Conservation (phyloP, 169 alveolate genomes). For the Pseudocohnilembus persalinus region DNA sequence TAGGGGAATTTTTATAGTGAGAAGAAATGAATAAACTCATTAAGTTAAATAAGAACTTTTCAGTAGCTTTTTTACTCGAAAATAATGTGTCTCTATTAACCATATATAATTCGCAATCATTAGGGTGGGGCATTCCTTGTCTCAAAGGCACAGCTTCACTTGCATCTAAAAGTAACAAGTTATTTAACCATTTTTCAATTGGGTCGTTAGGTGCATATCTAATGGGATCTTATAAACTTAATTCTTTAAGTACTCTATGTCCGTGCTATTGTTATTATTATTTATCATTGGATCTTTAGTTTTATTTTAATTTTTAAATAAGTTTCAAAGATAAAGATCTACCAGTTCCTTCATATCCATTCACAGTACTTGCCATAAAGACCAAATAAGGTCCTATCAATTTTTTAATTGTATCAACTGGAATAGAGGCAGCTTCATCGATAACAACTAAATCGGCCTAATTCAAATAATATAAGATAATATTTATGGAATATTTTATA, state of each 20-base stretch:
- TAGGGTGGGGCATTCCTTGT: slow-evolving; percentile 91
- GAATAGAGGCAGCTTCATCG: slow-evolving; percentile 99
- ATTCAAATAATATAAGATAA: slow-evolving; percentile 44
- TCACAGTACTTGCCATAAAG: slow-evolving; percentile 97
- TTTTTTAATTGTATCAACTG: slow-evolving; percentile 95
- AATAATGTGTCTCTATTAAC: slow-evolving; percentile 98
- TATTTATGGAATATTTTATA: slow-evolving; percentile 46
- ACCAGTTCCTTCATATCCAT: slow-evolving; percentile 99
- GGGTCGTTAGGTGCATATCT: slow-evolving; percentile 97
- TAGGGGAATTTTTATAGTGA: slow-evolving; percentile 99
- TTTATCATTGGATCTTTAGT: slow-evolving; percentile 48
- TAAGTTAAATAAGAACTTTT: slow-evolving; percentile 93
- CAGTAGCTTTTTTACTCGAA: slow-evolving; percentile 96
- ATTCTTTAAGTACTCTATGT: slow-evolving; percentile 73
- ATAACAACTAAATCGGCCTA: slow-evolving; percentile 97
- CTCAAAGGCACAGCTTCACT: slow-evolving; percentile 87
- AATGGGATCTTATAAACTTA: slow-evolving; percentile 93
- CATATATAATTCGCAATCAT: slow-evolving; percentile 92
- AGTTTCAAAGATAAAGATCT: slow-evolving; percentile 97
- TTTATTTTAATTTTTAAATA: slow-evolving; percentile 88
- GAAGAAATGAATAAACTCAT: slow-evolving; percentile 97
- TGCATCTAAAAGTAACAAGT: slow-evolving; percentile 95
- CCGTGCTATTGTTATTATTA: background rate
- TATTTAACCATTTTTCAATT: slow-evolving; percentile 97
- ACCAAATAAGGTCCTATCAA: slow-evolving; percentile 94